phyloP scores from a whole-genome alignment of 306 rosid species.

The Dryas octopetala region DNA sequence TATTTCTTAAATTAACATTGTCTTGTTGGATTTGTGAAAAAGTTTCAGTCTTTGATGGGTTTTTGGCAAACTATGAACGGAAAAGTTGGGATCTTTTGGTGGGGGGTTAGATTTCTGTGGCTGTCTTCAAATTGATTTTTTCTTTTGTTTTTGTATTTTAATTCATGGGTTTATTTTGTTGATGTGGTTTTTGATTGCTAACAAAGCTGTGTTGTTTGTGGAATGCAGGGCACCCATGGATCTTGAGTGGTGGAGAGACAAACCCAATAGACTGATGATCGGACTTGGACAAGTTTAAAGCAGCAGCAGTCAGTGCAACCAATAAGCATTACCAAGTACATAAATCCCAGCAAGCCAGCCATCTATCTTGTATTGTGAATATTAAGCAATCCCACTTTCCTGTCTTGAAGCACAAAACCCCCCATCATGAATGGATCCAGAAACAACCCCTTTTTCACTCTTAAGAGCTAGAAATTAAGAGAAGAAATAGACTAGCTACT shows the following conservation, averaged over 20 bases:
- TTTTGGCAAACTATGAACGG: no score
- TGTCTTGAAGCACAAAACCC: constrained; percentile 9
- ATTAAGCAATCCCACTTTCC: constrained; percentile 3
- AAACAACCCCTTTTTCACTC: constrained; percentile 8
- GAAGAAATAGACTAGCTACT: not conserved
- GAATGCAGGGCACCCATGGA: constrained; percentile 80
- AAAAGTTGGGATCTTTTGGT: no score
- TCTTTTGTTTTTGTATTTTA: no score
- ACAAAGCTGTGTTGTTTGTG: constrained; percentile 8
- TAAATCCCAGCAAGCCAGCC: not conserved
- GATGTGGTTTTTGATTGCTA: not conserved
- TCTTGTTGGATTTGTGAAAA: no score
- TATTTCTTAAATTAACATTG: no score
- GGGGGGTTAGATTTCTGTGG: no score
- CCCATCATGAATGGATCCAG: constrained; percentile 13
- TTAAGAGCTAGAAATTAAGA: not conserved
- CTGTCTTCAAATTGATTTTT: no score
- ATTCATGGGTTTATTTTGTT: not conserved
- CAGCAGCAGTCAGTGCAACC: not conserved
- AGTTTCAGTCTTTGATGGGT: no score
- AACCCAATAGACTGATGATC: constrained; percentile 15
- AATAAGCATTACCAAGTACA: not conserved
- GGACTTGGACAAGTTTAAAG: not conserved
- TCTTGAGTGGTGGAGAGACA: constrained; percentile 55
- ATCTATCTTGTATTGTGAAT: not conserved